Percentiles rank a stretch among this genome's conserved stretches.
These are phyloP conservation scores for Lyophyllum shimeji DNA, from an alignment of 768 basidiomycete genomes.

Conservation along the genomic window DNA sequence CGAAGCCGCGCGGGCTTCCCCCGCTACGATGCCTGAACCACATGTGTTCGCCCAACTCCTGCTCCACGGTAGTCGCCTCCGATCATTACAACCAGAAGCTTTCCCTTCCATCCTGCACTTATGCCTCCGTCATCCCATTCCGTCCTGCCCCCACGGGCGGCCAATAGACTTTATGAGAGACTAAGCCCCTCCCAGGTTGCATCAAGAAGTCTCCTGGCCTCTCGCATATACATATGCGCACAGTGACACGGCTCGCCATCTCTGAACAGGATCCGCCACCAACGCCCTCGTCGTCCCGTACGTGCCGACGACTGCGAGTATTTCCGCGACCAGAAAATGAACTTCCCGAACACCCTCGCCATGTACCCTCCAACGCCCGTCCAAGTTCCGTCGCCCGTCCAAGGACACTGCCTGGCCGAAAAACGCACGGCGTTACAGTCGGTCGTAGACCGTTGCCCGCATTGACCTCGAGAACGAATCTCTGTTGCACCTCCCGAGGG, in stretches of 20 bases:
- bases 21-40: slow-evolving; percentile 32
- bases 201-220: slow-evolving; percentile 14
- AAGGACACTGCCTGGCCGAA: slow-evolving; percentile 1
- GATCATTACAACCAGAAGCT: slow-evolving; percentile 30
- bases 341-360: slow-evolving; percentile 21
- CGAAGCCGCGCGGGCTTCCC: slow-evolving; percentile 40
- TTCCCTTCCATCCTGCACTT: slow-evolving; percentile 22
- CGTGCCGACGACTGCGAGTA: slow-evolving; percentile 27
- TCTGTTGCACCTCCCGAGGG: slow-evolving; percentile 50
- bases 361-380: slow-evolving; percentile 18
- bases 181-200: slow-evolving; percentile 4
- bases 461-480: slow-evolving; percentile 56
- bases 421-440: slow-evolving; percentile 13
- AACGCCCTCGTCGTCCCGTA: slow-evolving; percentile 29
- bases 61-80: slow-evolving; percentile 33
- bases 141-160: slow-evolving; percentile 12
- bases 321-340: slow-evolving; percentile 10
- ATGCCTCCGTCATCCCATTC: slow-evolving; percentile 19
- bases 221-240: slow-evolving; percentile 23
- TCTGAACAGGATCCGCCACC: slow-evolving; percentile 18
- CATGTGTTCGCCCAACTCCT: slow-evolving; percentile 33
- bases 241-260: slow-evolving; percentile 32
- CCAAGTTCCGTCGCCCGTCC: slow-evolving; percentile 11
- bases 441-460: slow-evolving; percentile 10
- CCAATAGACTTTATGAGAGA: slow-evolving; percentile 7